These are phyloP conservation scores for Beauveria bassiana DNA, from an alignment of 2,329 filamentous ascomycete genomes.

Conservation along the genomic window DNA sequence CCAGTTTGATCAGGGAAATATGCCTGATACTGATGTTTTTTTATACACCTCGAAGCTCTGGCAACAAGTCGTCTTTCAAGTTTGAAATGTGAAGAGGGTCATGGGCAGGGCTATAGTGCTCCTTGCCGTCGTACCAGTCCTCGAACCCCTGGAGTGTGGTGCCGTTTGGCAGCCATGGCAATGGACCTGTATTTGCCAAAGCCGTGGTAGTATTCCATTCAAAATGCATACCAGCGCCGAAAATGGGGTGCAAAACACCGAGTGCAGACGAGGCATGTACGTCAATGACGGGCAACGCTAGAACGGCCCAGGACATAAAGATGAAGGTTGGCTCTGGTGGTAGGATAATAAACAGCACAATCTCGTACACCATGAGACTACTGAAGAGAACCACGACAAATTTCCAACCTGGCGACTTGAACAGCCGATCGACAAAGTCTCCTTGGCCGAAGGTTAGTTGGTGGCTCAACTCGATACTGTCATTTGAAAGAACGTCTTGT, in stretches of 20 bases:
- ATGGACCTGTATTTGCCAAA: constrained; percentile 15
- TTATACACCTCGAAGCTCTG: constrained; percentile 20
- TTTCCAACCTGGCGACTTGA: neutral
- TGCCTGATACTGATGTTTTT: constrained; percentile 31
- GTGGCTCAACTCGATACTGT: neutral
- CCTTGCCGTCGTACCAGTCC: constrained; percentile 20
- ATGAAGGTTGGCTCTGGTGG: constrained; percentile 24
- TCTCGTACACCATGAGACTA: constrained; percentile 14
- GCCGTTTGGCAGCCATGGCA: constrained; percentile 21
- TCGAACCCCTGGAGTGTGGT: constrained; percentile 14
- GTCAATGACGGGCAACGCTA: constrained; percentile 26
- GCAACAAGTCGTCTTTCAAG: constrained; percentile 23
- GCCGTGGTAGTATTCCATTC: constrained; percentile 22
- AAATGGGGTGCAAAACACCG: constrained; percentile 18
- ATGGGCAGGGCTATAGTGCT: constrained; percentile 26
- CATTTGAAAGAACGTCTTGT: neutral
- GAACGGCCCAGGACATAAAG: constrained; percentile 28
- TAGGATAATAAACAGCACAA: constrained; percentile 20
- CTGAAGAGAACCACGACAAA: constrained; percentile 12
- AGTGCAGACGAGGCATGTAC: constrained; percentile 25
- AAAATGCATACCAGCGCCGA: constrained; percentile 21
- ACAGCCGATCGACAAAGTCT: neutral
- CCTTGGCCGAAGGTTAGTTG: neutral
- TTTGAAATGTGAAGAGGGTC: constrained; percentile 35
- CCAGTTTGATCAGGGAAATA: constrained; percentile 33